A percentile compares a stretch with the other conserved stretches of the same genome.
Evolutionary conservation across 495 filamentous ascomycete species (phyloP).

Genomic region (Staphylotrichum tortipilum): DNA sequence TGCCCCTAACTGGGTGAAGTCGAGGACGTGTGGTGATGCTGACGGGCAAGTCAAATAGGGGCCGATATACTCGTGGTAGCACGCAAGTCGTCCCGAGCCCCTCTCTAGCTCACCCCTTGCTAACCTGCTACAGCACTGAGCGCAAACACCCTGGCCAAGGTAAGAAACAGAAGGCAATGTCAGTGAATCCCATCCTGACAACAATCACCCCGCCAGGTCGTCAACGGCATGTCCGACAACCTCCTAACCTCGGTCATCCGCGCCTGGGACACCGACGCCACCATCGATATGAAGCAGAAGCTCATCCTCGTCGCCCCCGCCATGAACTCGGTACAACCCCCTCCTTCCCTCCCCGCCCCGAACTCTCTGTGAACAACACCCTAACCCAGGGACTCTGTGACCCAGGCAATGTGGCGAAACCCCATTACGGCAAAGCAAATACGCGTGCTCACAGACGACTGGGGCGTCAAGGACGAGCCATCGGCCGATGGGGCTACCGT

Average conservation of each 20-base stretch:
- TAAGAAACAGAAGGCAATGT: slow-evolving; percentile 18
- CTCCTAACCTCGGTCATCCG: slow-evolving; percentile 60
- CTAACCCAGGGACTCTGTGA: background rate
- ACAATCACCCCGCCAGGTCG: slow-evolving; percentile 3
- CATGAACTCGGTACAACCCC: slow-evolving; percentile 25
- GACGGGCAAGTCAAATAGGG: slow-evolving; percentile 26
- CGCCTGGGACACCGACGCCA: slow-evolving; percentile 75
- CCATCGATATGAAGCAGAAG: slow-evolving; percentile 47
- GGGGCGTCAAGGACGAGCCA: slow-evolving; percentile 49
- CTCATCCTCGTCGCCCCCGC: slow-evolving; percentile 51
- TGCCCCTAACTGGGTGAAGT: background rate
- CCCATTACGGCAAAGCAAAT: slow-evolving; percentile 69
- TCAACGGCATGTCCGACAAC: slow-evolving; percentile 27
- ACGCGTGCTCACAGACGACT: slow-evolving; percentile 59
- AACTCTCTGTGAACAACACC: no score
- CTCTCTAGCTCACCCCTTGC: no score
- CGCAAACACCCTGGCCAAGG: slow-evolving; percentile 77
- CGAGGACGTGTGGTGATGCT: background rate
- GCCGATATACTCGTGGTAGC: slow-evolving; percentile 73
- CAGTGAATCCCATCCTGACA: background rate
- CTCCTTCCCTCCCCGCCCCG: no score
- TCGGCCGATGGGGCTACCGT: slow-evolving; percentile 30
- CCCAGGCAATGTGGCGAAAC: slow-evolving; percentile 70
- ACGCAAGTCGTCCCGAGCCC: slow-evolving; percentile 43
- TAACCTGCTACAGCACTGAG: slow-evolving; percentile 17